A percentile compares a stretch with the other conserved stretches of the same genome.
phyloP scores from a whole-genome alignment of 805 yeast species.

The Nakazawaea pomicola region DNA sequence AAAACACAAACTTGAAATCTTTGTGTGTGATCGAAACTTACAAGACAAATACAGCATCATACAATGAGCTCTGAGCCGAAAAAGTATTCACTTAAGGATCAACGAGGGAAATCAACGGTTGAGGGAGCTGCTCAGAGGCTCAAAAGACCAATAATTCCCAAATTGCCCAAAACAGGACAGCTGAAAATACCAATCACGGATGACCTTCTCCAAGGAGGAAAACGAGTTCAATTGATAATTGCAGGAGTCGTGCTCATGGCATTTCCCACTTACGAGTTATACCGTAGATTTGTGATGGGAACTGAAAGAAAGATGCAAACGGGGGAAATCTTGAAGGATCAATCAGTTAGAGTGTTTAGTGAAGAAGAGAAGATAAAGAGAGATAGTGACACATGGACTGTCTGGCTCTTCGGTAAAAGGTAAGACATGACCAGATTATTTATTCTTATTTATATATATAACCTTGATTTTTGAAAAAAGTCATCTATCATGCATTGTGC shows the following conservation, averaged over 20 bases:
- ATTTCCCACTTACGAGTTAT: slow-evolving; percentile 27
- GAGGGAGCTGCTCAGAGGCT: no score
- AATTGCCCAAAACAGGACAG: no score
- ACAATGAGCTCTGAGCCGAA: no score
- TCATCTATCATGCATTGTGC: not conserved
- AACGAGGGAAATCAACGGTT: no score
- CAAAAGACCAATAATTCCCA: no score
- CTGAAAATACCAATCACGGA: slow-evolving; percentile 14
- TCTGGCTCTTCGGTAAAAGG: slow-evolving; percentile 38
- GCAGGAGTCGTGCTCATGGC: slow-evolving; percentile 24
- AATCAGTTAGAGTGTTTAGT: slow-evolving; percentile 36
- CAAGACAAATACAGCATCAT: no score
- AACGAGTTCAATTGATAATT: slow-evolving; percentile 23
- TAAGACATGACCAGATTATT: slow-evolving; percentile 15
- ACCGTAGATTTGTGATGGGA: slow-evolving; percentile 30
- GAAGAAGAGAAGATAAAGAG: slow-evolving; percentile 34
- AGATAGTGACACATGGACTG: slow-evolving; percentile 33
- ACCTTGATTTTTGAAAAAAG: not conserved
- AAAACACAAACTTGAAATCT: no score
- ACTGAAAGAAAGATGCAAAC: slow-evolving; percentile 38
- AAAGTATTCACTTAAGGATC: no score
- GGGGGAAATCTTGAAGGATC: slow-evolving; percentile 42
- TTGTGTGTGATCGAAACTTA: no score
- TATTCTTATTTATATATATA: slow-evolving; percentile 12
- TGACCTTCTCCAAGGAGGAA: slow-evolving; percentile 21